phyloP scores from a whole-genome alignment of 257 asterid genomes.

The Solanum peruvianum region DNA sequence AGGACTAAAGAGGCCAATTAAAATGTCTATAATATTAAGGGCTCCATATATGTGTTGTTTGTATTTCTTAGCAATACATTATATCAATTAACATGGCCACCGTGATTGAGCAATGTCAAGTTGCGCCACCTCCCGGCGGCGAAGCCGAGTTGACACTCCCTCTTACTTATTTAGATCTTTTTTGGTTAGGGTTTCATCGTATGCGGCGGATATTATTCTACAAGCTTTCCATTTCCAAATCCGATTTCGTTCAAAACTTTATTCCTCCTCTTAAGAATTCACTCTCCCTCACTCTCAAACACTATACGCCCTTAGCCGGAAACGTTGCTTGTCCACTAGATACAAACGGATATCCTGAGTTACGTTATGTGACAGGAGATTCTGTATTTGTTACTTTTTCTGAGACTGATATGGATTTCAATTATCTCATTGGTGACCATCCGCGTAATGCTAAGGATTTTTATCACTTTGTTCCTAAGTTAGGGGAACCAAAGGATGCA shows the following conservation, averaged over 20 bases:
- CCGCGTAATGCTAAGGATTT: too few relatives aligned
- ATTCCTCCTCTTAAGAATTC: neutral
- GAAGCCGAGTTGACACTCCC: neutral
- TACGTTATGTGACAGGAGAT: neutral
- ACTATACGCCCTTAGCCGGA: neutral
- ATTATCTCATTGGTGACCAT: too few relatives aligned
- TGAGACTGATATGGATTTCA: too few relatives aligned
- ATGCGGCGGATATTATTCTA: neutral
- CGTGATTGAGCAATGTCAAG: too few relatives aligned
- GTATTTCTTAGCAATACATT: neutral
- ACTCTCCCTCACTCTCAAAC: neutral
- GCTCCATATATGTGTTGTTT: neutral
- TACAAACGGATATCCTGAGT: accelerated
- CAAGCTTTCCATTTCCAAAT: neutral
- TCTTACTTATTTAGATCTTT: neutral
- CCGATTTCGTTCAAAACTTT: neutral
- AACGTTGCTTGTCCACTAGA: neutral
- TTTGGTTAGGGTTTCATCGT: neutral
- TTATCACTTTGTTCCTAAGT: too few relatives aligned
- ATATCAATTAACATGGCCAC: too few relatives aligned
- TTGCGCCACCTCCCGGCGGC: too few relatives aligned
- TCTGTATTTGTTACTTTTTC: neutral
- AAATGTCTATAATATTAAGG: too few relatives aligned
- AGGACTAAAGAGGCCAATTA: too few relatives aligned
- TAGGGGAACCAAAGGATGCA: too few relatives aligned